Percentiles rank a stretch among this genome's conserved stretches.
Evolutionary conservation across 495 filamentous ascomycete genomes (phyloP).

Genomic region (Trichoderma virens): DNA sequence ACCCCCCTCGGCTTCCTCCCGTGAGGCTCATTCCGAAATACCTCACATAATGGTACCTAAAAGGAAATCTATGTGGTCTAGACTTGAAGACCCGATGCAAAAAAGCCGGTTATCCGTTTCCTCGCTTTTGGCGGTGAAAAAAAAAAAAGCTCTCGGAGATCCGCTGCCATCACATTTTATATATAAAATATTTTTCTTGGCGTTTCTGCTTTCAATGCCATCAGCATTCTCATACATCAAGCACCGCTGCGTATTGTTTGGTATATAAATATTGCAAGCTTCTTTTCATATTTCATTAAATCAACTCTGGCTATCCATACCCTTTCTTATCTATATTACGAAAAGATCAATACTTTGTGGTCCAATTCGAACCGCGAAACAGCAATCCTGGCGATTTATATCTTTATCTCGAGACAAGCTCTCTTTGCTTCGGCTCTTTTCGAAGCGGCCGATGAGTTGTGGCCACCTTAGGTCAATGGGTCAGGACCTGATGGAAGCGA

Average conservation of each 20-base stretch:
- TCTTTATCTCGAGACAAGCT: not conserved
- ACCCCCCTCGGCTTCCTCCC: not conserved
- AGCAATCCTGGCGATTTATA: not conserved
- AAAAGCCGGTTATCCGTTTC: not conserved
- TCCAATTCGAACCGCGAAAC: not conserved
- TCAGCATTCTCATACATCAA: not conserved
- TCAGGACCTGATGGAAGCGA: not conserved
- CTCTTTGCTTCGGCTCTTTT: not conserved
- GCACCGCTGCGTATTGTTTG: not conserved
- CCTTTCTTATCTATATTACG: not conserved
- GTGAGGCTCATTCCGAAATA: not conserved
- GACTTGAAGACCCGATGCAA: not conserved
- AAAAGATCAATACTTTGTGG: not conserved
- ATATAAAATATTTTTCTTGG: not conserved
- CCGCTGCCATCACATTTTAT: too few relatives aligned
- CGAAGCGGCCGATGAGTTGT: slow-evolving; percentile 2
- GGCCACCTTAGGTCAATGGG: not conserved
- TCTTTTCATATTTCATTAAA: not conserved
- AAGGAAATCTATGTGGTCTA: not conserved
- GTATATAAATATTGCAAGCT: not conserved
- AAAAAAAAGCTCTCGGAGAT: not conserved
- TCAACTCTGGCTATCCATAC: not conserved
- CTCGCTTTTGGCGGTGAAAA: not conserved
- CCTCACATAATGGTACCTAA: not conserved
- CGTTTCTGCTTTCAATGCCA: too few relatives aligned